Evolutionary conservation across 768 basidiomycete genomes (phyloP), one percentile per base, ranked within the genome.

Genomic region (Daedaleopsis sinensis): DNA sequence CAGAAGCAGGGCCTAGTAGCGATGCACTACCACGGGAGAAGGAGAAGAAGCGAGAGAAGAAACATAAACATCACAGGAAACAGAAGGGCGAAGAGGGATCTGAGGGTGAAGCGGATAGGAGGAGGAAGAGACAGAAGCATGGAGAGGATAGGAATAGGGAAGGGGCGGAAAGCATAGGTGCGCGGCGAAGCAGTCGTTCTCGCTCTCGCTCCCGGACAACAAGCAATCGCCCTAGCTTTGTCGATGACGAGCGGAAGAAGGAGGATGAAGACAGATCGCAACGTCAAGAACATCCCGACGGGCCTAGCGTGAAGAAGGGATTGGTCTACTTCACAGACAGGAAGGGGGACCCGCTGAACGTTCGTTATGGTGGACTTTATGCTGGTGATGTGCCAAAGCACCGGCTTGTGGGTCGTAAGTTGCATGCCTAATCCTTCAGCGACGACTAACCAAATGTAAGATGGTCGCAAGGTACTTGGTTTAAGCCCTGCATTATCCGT

Each of bases 351-450:
- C 62, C 73, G 47, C 74, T 86, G 55, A 91, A 89, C 68, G 73
- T 90, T 36, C 80, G 80, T 46, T 92, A 89, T 66, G 90, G 89
- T n/a, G 76, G 84, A 3, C 67, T 89, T 36, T 79, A 90, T 68
- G 70, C 80, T 32, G 80, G 86, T 16, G 83, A 88, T 65, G 73
- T 91, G 24, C 89, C 91, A 16, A 90, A 82, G 71, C 89, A 91
- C 69, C 79, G 77, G 62, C 68, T 84, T 49, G 78, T 86, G 52
- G 78, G 76, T 70, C 78, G 89, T 91, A 79, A 74, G 87, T 61
- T 36, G 16, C 6, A 2, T 10, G 10, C 32, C 9, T n/a, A 35
- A 7, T 46, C 6, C 16, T n/a, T 32, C 62, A 47, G 66, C 73
- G 73, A 77, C 75, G 63, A 72, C 84, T 88, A 78, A 89, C 81